Conservation (phyloP, 1,139 yeast genomes). For the Suhomyces terraborum region DNA sequence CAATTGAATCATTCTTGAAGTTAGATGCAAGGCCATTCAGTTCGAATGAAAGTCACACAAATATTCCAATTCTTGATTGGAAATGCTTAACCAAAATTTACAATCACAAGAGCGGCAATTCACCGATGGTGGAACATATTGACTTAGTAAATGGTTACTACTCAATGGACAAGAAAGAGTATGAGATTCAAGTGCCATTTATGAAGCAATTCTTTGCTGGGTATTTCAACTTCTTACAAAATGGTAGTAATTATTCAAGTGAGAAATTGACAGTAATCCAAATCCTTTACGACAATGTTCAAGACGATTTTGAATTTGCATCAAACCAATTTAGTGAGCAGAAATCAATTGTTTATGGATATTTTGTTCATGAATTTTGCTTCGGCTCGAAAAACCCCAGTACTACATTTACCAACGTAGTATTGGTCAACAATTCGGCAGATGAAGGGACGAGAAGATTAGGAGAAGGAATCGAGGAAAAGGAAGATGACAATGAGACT, state of each 20-base stretch:
- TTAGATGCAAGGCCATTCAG: constrained; percentile 21
- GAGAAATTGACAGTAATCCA: constrained; percentile 35
- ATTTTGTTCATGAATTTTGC: constrained; percentile 33
- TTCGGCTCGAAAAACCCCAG: constrained; percentile 17
- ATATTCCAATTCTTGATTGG: constrained; percentile 34
- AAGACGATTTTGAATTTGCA: constrained; percentile 12
- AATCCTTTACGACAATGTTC: constrained; percentile 24
- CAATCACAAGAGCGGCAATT: constrained; percentile 19
- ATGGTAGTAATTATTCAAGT: constrained; percentile 32
- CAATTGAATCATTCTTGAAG: constrained; percentile 34
- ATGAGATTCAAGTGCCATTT: constrained; percentile 42
- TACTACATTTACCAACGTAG: constrained; percentile 15
- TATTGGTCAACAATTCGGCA: constrained; percentile 10
- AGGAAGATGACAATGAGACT: constrained; percentile 44
- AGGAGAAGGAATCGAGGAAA: constrained; percentile 9
- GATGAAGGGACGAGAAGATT: constrained; percentile 3
- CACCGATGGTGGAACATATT: constrained; percentile 27
- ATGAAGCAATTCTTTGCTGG: constrained; percentile 45
- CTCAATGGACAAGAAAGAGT: constrained; percentile 20
- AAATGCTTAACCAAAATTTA: constrained; percentile 36
- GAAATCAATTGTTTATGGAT: constrained; percentile 26
- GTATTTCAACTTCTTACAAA: constrained; percentile 36
- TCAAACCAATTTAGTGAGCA: constrained; percentile 16
- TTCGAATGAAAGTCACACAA: constrained; percentile 6
- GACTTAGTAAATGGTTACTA: constrained; percentile 42